phyloP scores from a whole-genome alignment of 805 yeast genomes.

The Schwanniomyces sp. region DNA sequence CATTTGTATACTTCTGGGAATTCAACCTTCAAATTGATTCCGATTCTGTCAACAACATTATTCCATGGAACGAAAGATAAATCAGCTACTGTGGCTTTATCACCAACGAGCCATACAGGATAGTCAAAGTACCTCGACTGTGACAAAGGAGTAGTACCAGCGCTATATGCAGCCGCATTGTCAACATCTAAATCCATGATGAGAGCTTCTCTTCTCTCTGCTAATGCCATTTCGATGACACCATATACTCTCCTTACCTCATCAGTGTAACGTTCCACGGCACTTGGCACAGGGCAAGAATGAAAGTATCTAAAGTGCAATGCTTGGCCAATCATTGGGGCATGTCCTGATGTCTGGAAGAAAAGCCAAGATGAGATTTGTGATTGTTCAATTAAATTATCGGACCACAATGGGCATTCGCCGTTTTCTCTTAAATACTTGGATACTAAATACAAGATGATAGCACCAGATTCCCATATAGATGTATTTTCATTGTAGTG shows the following conservation, averaged over 20 bases:
- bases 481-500: slow-evolving; percentile 78
- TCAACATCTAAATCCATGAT: slow-evolving; percentile 87
- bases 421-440: slow-evolving; percentile 63
- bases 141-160: slow-evolving; percentile 84
- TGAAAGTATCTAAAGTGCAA: slow-evolving; percentile 92
- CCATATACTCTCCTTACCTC: slow-evolving; percentile 93
- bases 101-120: slow-evolving; percentile 95
- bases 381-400: slow-evolving; percentile 73
- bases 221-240: slow-evolving; percentile 91
- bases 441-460: slow-evolving; percentile 77
- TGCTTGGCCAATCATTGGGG: slow-evolving; percentile 99
- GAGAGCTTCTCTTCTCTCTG: slow-evolving; percentile 86
- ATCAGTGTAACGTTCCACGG: slow-evolving; percentile 86
- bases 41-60: slow-evolving; percentile 90
- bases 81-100: slow-evolving; percentile 78
- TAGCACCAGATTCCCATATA: slow-evolving; percentile 95
- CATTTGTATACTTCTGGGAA: slow-evolving; percentile 95
- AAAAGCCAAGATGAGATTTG: slow-evolving; percentile 88
- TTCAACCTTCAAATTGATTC: slow-evolving; percentile 81
- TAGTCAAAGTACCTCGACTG: slow-evolving; percentile 86
- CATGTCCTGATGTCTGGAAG: slow-evolving; percentile 95
- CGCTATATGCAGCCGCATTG: slow-evolving; percentile 81
- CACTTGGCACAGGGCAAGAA: slow-evolving; percentile 78
- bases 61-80: slow-evolving; percentile 95
- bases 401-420: slow-evolving; percentile 76